Percentiles rank a stretch among this genome's conserved stretches.
phyloP scores from a whole-genome alignment of 495 filamentous ascomycete species.

The Cudoniella acicularis region DNA sequence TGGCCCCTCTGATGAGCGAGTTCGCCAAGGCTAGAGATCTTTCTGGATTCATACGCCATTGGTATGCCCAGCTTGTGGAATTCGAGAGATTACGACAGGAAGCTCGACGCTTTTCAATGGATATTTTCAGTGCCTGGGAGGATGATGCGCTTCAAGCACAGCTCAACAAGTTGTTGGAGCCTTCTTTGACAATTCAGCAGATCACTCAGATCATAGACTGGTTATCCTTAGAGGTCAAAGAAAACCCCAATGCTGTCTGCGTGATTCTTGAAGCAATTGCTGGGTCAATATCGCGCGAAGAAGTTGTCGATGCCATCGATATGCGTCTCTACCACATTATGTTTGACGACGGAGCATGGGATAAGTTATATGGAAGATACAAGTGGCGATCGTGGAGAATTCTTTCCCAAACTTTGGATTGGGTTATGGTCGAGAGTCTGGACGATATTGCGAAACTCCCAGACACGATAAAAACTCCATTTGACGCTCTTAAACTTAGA shows the following conservation, averaged over 20 bases:
- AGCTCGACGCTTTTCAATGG: neutral
- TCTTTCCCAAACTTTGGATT: slow-evolving; percentile 13
- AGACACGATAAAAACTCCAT: slow-evolving; percentile 2
- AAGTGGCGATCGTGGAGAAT: slow-evolving; percentile 26
- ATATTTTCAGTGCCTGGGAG: slow-evolving; percentile 52
- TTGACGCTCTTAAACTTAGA: neutral
- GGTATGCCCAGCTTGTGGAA: slow-evolving; percentile 56
- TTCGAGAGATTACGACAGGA: slow-evolving; percentile 36
- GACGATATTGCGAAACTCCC: slow-evolving; percentile 4
- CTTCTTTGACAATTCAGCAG: slow-evolving; percentile 42
- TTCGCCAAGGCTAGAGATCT: slow-evolving; percentile 65
- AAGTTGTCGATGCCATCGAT: slow-evolving; percentile 34
- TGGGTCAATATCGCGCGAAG: slow-evolving; percentile 39
- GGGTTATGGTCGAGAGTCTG: slow-evolving; percentile 2
- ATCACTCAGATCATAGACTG: slow-evolving; percentile 41
- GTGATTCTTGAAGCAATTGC: slow-evolving; percentile 47
- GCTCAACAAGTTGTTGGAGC: slow-evolving; percentile 39
- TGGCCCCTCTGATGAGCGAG: slow-evolving; percentile 57
- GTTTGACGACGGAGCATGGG: slow-evolving; percentile 11
- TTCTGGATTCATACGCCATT: slow-evolving; percentile 59
- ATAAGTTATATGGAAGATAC: slow-evolving; percentile 13
- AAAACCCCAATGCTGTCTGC: slow-evolving; percentile 24
- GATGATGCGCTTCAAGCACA: slow-evolving; percentile 51
- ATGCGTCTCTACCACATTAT: slow-evolving; percentile 31
- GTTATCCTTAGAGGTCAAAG: slow-evolving; percentile 28